These are phyloP conservation scores for Neofusicoccum ribis DNA, from an alignment of 2,329 filamentous ascomycete species.

Conservation along the genomic window DNA sequence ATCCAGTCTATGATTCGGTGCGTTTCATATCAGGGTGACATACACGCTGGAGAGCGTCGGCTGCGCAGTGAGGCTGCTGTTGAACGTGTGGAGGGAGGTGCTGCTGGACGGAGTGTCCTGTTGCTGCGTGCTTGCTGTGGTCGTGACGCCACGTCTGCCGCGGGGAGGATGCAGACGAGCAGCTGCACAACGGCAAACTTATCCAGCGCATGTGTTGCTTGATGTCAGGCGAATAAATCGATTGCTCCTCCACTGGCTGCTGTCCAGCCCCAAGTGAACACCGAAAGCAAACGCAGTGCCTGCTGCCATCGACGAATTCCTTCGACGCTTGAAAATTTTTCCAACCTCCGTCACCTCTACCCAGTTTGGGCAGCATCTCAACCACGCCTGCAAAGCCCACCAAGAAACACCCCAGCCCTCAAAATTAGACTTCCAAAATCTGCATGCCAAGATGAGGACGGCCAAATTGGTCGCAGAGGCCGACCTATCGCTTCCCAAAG, in stretches of 20 bases:
- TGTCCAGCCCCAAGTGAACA: background rate
- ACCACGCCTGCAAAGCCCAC: background rate
- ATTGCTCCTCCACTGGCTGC: background rate
- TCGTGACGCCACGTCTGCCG: background rate
- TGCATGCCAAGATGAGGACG: slow-evolving; percentile 7
- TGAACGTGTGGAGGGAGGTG: background rate
- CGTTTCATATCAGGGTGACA: slow-evolving; percentile 59
- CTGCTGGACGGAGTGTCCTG: background rate
- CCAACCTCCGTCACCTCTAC: background rate
- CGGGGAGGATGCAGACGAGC: background rate
- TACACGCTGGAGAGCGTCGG: slow-evolving; percentile 18
- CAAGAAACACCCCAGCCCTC: background rate
- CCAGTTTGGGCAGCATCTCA: background rate
- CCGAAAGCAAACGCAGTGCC: background rate
- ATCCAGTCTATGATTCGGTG: slow-evolving; percentile 43
- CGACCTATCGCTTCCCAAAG: slow-evolving; percentile 31
- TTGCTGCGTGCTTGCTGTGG: background rate
- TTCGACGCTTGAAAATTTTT: background rate
- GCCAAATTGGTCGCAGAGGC: slow-evolving; percentile 22
- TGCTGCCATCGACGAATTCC: background rate
- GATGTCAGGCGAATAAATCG: background rate
- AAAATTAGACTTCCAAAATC: background rate
- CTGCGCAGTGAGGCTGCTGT: background rate
- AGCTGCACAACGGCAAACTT: background rate
- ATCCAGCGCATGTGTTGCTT: background rate